Conservation (phyloP, 2,329 filamentous ascomycete genomes). For the Verticillium albo-atrum region DNA sequence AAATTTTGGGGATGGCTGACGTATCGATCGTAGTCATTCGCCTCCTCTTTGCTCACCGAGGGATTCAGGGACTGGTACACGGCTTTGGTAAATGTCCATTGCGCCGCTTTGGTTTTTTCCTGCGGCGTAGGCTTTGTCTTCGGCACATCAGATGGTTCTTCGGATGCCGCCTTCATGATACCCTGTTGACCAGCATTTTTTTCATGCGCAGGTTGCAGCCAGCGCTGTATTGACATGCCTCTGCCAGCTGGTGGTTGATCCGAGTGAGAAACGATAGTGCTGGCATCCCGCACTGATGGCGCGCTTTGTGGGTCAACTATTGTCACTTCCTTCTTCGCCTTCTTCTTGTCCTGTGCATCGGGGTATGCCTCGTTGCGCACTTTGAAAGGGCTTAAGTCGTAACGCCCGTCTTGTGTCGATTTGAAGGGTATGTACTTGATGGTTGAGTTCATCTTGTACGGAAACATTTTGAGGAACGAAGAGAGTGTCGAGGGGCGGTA, state of each 20-base stretch:
- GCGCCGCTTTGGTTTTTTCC: conserved; percentile 77
- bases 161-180: conserved; percentile 52
- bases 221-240: conserved; percentile 42
- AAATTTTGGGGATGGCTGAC: conserved; percentile 85
- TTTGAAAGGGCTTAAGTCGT: conserved; percentile 84
- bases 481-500: conserved; percentile 86
- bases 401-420: conserved; percentile 66
- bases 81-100: conserved; percentile 85
- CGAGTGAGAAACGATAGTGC: conserved; percentile 27
- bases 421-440: conserved; percentile 77
- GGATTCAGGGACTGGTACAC: conserved; percentile 84
- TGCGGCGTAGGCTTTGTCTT: conserved; percentile 54
- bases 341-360: conserved; percentile 57
- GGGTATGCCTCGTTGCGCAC: conserved; percentile 63
- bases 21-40: conserved; percentile 83
- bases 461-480: conserved; percentile 86
- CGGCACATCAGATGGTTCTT: conserved; percentile 14
- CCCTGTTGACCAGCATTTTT: conserved; percentile 28
- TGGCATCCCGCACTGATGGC: conserved; percentile 23
- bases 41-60: conserved; percentile 69
- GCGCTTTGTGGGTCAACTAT: conserved; percentile 58
- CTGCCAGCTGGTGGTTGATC: conserved; percentile 25
- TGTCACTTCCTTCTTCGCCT: conserved; percentile 62
- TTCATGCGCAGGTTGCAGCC: conserved; percentile 46
- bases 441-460: conserved; percentile 87